Evolutionary conservation across 495 filamentous ascomycete genomes (phyloP), one percentile per base, ranked within the genome.

Genomic region (Podospora pseudoanserina): DNA sequence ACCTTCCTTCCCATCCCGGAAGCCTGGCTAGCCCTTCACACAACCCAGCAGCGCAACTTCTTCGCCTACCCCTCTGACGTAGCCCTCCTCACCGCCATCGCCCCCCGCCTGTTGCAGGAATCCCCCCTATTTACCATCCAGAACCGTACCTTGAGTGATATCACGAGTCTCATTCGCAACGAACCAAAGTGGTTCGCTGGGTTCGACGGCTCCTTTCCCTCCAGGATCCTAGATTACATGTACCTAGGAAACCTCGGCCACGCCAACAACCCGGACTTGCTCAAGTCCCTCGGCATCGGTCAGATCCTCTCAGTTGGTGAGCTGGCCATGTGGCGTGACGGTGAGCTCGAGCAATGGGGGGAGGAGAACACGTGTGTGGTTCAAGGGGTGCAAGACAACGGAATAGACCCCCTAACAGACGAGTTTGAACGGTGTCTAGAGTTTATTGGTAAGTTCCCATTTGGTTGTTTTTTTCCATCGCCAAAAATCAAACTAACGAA

Each of bases 231-330:
- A 27, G 88, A 91, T n/a, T 97, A 97, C 74, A 92, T 98, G 88
- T 98, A 98, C 74, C 84, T 98, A 19, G 94, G 94, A 1, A 98
- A 97, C 75, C 83, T 98, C 3, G 86, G 86, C 2, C 94, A 98
- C 70, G 94, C 94, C 2, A 97, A 97, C 73, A 98, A 97, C 72
- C 92, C 92, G 0, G 90, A 91, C 32, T 78, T 99, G 59, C 79
- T 99, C 11, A 82, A 82, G 73, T 85, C 87, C 59, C 79, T 99
- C 74, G 94, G 94, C 1, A 96, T 99, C 70, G 85, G 83, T 61
- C 90, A 93, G 74, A 90, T 99, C 64, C 81, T 99, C 56, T 97
- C 93, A 73, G 93, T 99, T n/a, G 95, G 95, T 9, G 95, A 99
- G 81, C 86, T 88, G 39, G 87, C 95, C 6, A 86, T 86, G 67